Evolutionary conservation across 768 basidiomycete genomes (phyloP).

Genomic region (Lentinula aciculospora): DNA sequence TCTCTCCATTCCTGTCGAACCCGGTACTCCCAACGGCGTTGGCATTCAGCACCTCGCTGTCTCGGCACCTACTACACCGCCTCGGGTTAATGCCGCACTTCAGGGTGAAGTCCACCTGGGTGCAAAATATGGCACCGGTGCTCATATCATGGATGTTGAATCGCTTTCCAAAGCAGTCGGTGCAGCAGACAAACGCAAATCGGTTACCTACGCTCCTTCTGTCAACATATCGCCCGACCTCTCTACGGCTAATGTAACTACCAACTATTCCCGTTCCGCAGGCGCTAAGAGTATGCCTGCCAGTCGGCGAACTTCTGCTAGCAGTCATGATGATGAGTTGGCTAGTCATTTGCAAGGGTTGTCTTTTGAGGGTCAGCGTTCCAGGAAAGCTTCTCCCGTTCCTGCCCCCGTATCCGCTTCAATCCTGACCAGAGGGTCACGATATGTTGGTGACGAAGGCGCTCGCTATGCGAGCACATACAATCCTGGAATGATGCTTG

Average conservation of each 20-base stretch:
- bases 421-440: conserved; percentile 44
- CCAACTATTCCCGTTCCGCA: conserved; percentile 55
- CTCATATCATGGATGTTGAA: conserved; percentile 55
- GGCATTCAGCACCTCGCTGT: conserved; percentile 74
- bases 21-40: conserved; percentile 28
- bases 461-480: conserved; percentile 56
- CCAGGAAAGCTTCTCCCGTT: conserved; percentile 49
- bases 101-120: conserved; percentile 48
- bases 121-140: conserved; percentile 33
- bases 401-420: conserved; percentile 48
- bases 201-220: conserved; percentile 77
- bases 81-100: conserved; percentile 69
- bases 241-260: conserved; percentile 28
- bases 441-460: conserved; percentile 56
- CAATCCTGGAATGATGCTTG: conserved; percentile 87
- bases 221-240: conserved; percentile 72
- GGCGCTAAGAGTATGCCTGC: conserved; percentile 93
- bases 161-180: conserved; percentile 66
- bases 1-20: conserved; percentile 67
- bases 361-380: conserved; percentile 59
- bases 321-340: conserved; percentile 80
- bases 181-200: conserved; percentile 75
- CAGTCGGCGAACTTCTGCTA: conserved; percentile 84
- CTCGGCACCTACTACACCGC: conserved; percentile 85
- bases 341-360: conserved; percentile 71